Evolutionary conservation across 176 grass and related monocot species (phyloP).

Genomic region (Lolium rigidum): DNA sequence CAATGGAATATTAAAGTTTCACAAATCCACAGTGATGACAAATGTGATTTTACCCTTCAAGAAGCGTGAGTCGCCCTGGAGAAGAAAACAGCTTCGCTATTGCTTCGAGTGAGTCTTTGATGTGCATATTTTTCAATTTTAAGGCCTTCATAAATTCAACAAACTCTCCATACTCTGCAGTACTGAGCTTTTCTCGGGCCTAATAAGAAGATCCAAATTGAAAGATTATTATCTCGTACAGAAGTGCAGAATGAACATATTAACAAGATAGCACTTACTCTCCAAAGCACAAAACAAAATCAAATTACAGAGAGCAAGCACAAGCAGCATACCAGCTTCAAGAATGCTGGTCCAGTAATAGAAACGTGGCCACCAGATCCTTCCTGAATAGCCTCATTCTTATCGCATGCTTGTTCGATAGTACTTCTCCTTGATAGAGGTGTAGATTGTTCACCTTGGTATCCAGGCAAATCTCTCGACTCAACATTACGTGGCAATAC

Average conservation of each 20-base stretch:
- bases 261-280: conserved; percentile 35
- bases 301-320: conserved; percentile 32
- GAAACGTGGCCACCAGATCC: conserved; percentile 51
- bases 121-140: conserved; percentile 75
- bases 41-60: conserved; percentile 70
- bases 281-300: conserved; percentile 19
- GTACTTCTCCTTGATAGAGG: conserved; percentile 33
- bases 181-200: conserved; percentile 74
- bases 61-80: conserved; percentile 65
- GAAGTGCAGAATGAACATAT: conserved; percentile 9
- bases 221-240: conserved; percentile 35
- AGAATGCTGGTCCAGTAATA: conserved; percentile 67
- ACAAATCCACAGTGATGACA: conserved; percentile 1
- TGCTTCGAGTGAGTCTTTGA: conserved; percentile 68
- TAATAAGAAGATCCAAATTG: conserved; percentile 48
- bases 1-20: conserved; percentile 19
- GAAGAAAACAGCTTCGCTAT: conserved; percentile 88
- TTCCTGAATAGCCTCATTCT: conserved; percentile 45
- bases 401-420: conserved; percentile 44
- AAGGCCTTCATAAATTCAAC: conserved; percentile 89
- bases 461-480: conserved; percentile 38
- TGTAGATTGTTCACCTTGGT: conserved; percentile 34
- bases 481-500: conserved; percentile 45
- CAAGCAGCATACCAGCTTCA: conserved; percentile 66
- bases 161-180: conserved; percentile 82